Conservation (phyloP, 2,329 filamentous ascomycete species). For the Helicocarpus griseus region DNA sequence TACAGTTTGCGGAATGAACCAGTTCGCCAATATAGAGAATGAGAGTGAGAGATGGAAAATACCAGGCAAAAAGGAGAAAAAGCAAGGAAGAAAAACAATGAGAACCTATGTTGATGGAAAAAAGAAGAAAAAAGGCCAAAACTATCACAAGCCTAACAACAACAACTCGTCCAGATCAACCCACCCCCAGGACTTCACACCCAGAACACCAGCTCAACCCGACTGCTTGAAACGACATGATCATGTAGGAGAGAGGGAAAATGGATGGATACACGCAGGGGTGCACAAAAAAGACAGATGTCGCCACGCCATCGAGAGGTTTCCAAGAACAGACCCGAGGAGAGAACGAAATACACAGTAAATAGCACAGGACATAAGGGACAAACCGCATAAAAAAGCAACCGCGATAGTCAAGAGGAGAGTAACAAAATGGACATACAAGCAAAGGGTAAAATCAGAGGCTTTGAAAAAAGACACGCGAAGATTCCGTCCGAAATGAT, state of each 20-base stretch:
- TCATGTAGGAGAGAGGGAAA: neutral
- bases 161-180: slow-evolving; percentile 2
- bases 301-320: slow-evolving; percentile 21
- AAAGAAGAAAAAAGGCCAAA: slow-evolving; percentile 16
- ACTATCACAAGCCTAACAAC: slow-evolving; percentile 4
- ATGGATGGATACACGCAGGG: slow-evolving; percentile 1
- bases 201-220: slow-evolving; percentile 6
- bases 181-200: slow-evolving; percentile 2
- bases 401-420: slow-evolving; percentile 3
- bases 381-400: slow-evolving; percentile 13
- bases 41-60: slow-evolving; percentile 10
- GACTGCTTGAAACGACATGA: slow-evolving; percentile 2
- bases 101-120: slow-evolving; percentile 12
- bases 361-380: slow-evolving; percentile 15
- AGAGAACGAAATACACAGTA: slow-evolving; percentile 6
- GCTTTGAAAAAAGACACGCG: slow-evolving; percentile 19
- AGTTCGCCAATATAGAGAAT: slow-evolving; percentile 7
- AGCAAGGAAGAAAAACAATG: slow-evolving; percentile 17
- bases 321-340: slow-evolving; percentile 18
- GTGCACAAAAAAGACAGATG: slow-evolving; percentile 13
- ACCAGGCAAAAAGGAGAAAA: slow-evolving; percentile 22
- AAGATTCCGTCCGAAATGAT: slow-evolving; percentile 36
- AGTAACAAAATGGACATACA: slow-evolving; percentile 20
- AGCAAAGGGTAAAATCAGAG: slow-evolving; percentile 11
- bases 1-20: slow-evolving; percentile 12